Base-by-base conservation (phyloP, 805 yeast genomes). In the Blastobotrys mokoenaii region DNA sequence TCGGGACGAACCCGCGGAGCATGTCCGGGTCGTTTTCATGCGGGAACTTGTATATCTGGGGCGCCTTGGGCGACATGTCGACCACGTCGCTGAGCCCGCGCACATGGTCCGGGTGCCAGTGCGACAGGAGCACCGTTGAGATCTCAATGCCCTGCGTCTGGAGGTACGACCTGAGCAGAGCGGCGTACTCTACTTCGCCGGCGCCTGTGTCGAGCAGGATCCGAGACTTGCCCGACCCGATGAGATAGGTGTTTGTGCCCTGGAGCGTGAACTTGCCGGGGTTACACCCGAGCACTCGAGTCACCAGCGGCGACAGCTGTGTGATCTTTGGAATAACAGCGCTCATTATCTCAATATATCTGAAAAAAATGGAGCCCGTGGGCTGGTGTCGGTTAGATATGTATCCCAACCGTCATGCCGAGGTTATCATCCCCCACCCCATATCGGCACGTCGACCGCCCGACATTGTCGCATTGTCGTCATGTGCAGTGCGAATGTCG, bases 181-280 rank as follows among this genome's bases (percentile, higher is more conserved):
- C 37, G 3, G 53, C 43, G 46, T 65, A 65, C 39, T 53, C 63
- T 3, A 49, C 48, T 14, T 39, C 42, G 8, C 67, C 69, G 17
- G 60, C 63, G 15, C 69, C 69, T 10, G 68, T 60, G 44, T 65
- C 70, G 10, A 65, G 45, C 27, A 65, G 57, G 15, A 65, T 41
- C 31, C 68, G 52, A 15, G 51, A 46, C 9, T 38, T 41, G 14
- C 68, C 68, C 11, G 48, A 35, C 16, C 70, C 70, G 6, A 65
- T 50, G 9, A 65, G 55, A 51, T 65, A 65, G 2, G 70, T 66
- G 51, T 65, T 65, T 8, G 69, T 65, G 22, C 70, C 70, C 44
- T 65, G 69, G 12, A 65, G 58, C 3, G 67, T 61, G 50, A 62
- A 65, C 43, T 55, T 53, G 20, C 68, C 61, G 3, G 69, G 66